These are phyloP conservation scores for Thinopyrum elongatum DNA, from an alignment of 176 grass and related monocot genomes.

Conservation along the genomic window DNA sequence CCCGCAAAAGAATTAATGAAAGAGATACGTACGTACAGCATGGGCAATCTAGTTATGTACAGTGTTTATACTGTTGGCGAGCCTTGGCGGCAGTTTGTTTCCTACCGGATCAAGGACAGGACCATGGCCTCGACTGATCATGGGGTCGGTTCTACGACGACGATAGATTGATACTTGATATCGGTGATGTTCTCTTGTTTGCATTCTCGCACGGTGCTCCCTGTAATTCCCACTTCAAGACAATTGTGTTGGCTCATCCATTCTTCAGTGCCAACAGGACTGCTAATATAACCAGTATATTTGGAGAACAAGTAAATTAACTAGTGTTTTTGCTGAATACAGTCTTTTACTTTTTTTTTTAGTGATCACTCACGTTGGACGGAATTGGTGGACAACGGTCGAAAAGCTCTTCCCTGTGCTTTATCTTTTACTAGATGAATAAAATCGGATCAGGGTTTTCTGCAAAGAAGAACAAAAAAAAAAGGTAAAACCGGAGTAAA, in stretches of 20 bases:
- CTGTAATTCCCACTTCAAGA: no score
- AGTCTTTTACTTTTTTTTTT: not conserved
- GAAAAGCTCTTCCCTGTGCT: not conserved
- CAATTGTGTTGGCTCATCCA: no score
- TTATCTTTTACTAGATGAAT: not conserved
- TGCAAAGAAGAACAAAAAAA: no score
- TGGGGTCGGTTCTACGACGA: not conserved
- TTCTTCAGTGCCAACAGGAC: no score
- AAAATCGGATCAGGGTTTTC: no score
- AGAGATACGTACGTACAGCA: no score
- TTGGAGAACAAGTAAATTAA: not conserved
- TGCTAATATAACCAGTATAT: not conserved
- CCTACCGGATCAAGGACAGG: not conserved
- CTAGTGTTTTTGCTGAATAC: not conserved
- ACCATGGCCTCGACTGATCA: not conserved
- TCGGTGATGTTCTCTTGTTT: not conserved
- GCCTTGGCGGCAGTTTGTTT: constrained; percentile 23
- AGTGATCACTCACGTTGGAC: not conserved
- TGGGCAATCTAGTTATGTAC: no score
- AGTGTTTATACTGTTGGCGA: constrained; percentile 12
- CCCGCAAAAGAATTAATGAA: no score
- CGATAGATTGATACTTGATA: not conserved
- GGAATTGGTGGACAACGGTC: not conserved
- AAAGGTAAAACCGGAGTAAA: not conserved
- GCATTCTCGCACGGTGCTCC: no score